A percentile compares a stretch with the other conserved stretches of the same genome.
Conservation (phyloP, 164 flowering plant genomes). For the Stephania japonica region DNA sequence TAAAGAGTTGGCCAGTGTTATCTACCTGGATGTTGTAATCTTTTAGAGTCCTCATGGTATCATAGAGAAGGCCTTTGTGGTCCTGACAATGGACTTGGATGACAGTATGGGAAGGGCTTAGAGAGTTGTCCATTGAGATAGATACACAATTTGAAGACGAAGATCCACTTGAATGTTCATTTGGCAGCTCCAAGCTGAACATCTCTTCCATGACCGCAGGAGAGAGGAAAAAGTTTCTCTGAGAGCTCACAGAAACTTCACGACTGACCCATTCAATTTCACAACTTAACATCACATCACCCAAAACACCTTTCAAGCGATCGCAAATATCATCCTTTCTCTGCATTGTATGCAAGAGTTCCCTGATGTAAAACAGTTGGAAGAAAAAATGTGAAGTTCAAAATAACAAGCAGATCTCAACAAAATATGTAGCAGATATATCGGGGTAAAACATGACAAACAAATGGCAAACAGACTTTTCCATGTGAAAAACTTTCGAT, state of each 20-base stretch:
- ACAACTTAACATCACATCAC: slow-evolving; percentile 59
- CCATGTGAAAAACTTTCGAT: no score
- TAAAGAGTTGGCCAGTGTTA: not conserved
- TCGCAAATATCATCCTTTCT: slow-evolving; percentile 54
- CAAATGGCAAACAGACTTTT: no score
- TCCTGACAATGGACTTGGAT: slow-evolving; percentile 76
- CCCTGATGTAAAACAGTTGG: slow-evolving; percentile 35
- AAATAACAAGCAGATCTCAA: not conserved
- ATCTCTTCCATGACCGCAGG: slow-evolving; percentile 42
- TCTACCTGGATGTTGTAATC: slow-evolving; percentile 87
- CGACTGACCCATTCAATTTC: slow-evolving; percentile 58
- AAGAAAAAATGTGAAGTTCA: not conserved
- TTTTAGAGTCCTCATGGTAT: slow-evolving; percentile 83
- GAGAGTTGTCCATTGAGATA: slow-evolving; percentile 63
- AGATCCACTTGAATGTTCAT: slow-evolving; percentile 25
- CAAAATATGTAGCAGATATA: not conserved
- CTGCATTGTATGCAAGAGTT: slow-evolving; percentile 62
- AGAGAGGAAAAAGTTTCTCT: slow-evolving; percentile 55
- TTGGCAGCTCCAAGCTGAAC: slow-evolving; percentile 29
- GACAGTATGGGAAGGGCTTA: slow-evolving; percentile 84
- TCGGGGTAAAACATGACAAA: not conserved
- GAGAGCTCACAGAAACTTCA: slow-evolving; percentile 50
- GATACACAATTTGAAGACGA: slow-evolving; percentile 30
- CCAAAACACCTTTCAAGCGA: slow-evolving; percentile 39
- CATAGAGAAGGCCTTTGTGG: slow-evolving; percentile 90